phyloP scores from a whole-genome alignment of 495 filamentous ascomycete genomes.

The Aspergillus biplanus region DNA sequence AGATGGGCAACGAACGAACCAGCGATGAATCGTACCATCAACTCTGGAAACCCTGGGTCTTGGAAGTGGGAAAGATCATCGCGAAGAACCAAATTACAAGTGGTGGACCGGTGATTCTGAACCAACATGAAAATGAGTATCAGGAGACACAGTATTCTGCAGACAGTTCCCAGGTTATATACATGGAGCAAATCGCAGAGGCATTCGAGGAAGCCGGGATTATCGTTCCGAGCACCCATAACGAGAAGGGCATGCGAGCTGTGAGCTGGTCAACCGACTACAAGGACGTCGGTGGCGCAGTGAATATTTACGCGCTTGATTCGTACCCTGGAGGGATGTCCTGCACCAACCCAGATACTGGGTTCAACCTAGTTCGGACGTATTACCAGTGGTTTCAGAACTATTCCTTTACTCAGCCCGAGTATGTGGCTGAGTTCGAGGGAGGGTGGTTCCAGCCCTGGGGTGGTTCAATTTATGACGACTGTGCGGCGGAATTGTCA shows the following conservation, averaged over 20 bases:
- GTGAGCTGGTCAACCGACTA: slow-evolving; percentile 60
- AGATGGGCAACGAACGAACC: slow-evolving; percentile 48
- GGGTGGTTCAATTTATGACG: slow-evolving; percentile 55
- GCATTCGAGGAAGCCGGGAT: slow-evolving; percentile 52
- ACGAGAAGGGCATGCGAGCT: slow-evolving; percentile 56
- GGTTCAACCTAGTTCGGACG: slow-evolving; percentile 54
- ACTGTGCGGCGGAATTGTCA: slow-evolving; percentile 36
- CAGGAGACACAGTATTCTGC: neutral
- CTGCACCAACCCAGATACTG: slow-evolving; percentile 53
- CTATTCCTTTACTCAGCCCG: slow-evolving; percentile 57
- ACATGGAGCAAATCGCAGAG: slow-evolving; percentile 47
- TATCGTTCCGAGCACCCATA: slow-evolving; percentile 54
- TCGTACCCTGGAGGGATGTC: slow-evolving; percentile 58
- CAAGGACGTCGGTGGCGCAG: slow-evolving; percentile 56
- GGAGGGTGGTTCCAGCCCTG: slow-evolving; percentile 58
- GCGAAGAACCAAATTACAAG: slow-evolving; percentile 53
- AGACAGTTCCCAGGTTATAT: neutral
- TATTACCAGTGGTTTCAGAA: slow-evolving; percentile 63
- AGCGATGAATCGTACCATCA: slow-evolving; percentile 46
- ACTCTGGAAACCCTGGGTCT: slow-evolving; percentile 15
- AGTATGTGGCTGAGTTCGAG: slow-evolving; percentile 56
- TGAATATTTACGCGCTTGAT: slow-evolving; percentile 59
- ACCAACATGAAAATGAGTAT: slow-evolving; percentile 57
- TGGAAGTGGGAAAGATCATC: slow-evolving; percentile 47
- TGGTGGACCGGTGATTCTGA: slow-evolving; percentile 56